phyloP scores from a whole-genome alignment of 768 basidiomycete species.

The Coprinopsis sp. region DNA sequence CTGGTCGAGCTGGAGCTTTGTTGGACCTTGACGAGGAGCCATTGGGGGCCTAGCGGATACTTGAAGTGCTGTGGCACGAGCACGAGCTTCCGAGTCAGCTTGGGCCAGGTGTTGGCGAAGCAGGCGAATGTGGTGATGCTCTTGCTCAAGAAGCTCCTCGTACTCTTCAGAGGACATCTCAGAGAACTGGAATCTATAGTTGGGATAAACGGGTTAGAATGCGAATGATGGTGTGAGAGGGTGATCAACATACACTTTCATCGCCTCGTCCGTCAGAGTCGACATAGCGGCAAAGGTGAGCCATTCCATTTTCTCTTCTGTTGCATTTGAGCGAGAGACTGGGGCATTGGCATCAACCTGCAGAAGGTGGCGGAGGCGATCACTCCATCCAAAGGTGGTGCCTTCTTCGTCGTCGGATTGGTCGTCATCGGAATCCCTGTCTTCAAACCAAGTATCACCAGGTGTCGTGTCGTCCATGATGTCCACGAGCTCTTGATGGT shows the following conservation, averaged over 20 bases:
- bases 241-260: constrained; percentile 3
- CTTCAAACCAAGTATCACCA: too few species aligned
- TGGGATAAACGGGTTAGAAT: background rate
- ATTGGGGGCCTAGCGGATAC: constrained; percentile 6
- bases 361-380: background rate
- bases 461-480: too few species aligned
- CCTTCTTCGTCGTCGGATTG: too few species aligned
- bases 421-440: too few species aligned
- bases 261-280: constrained; percentile 1
- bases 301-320: constrained; percentile 2
- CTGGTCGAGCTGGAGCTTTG: too few species aligned
- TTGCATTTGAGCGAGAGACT: background rate
- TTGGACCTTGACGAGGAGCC: constrained; percentile 9
- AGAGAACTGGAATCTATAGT: constrained; percentile 1
- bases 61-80: background rate
- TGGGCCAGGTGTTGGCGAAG: too few species aligned
- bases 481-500: too few species aligned
- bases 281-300: constrained; percentile 8
- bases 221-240: background rate
- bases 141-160: constrained; percentile 1
- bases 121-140: background rate
- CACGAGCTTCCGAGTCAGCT: too few species aligned
- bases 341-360: constrained; percentile 1
- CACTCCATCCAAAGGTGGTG: too few species aligned
- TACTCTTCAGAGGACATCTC: background rate